Percentiles rank a stretch among this genome's conserved stretches.
Evolutionary conservation across 805 yeast genomes (phyloP).

Genomic region (Myxozyma sirexii): DNA sequence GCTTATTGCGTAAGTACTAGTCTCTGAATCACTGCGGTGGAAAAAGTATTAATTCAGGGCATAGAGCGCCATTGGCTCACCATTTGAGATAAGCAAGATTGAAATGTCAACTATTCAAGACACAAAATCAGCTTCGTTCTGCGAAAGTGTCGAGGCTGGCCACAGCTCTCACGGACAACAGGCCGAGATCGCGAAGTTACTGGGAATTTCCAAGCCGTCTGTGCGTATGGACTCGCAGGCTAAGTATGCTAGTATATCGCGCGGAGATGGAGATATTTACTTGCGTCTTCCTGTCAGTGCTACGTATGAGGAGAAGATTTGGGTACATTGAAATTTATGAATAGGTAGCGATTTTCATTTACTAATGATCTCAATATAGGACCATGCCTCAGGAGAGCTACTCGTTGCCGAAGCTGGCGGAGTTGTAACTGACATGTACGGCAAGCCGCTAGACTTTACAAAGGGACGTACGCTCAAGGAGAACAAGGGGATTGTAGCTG

Average conservation of each 20-base stretch:
- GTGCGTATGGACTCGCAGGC: slow-evolving; percentile 94
- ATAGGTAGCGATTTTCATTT: background rate
- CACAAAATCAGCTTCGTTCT: slow-evolving; percentile 59
- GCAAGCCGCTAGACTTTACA: slow-evolving; percentile 76
- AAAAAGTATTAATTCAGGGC: background rate
- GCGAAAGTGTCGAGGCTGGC: slow-evolving; percentile 94
- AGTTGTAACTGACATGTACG: slow-evolving; percentile 79
- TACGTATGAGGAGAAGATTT: slow-evolving; percentile 85
- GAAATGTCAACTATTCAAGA: slow-evolving; percentile 54
- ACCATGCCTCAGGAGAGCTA: slow-evolving; percentile 94
- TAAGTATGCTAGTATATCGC: slow-evolving; percentile 86
- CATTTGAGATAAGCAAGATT: slow-evolving; percentile 47
- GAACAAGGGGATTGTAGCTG: slow-evolving; percentile 94
- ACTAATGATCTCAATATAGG: slow-evolving; percentile 43
- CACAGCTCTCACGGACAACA: slow-evolving; percentile 93
- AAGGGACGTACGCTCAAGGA: slow-evolving; percentile 71
- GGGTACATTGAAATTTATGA: no score
- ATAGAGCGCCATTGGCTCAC: slow-evolving; percentile 26
- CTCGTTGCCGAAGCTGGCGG: slow-evolving; percentile 92
- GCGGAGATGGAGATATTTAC: slow-evolving; percentile 91
- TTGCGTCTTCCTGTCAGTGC: slow-evolving; percentile 80
- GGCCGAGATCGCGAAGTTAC: slow-evolving; percentile 62
- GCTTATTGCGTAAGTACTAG: slow-evolving; percentile 55
- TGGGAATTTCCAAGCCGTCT: slow-evolving; percentile 60
- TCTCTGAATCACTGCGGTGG: slow-evolving; percentile 34